A percentile compares a stretch with the other conserved stretches of the same genome.
These are phyloP conservation scores for Raffaelea deltoideospora DNA, from an alignment of 2,329 filamentous ascomycete species.

Conservation along the genomic window DNA sequence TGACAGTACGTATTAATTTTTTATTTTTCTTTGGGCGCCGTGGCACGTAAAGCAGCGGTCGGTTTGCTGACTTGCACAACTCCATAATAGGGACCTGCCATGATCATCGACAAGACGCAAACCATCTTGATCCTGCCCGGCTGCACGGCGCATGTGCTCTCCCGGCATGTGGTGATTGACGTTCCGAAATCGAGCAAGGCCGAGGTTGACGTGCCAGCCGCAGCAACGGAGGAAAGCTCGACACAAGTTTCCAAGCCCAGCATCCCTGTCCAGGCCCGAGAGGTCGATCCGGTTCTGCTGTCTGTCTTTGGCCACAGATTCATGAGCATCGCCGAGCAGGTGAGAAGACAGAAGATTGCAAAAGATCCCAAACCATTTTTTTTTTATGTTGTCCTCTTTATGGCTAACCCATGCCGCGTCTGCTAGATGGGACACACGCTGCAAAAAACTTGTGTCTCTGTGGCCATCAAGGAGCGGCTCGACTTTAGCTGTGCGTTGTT, in stretches of 20 bases:
- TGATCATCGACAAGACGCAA: constrained; percentile 52
- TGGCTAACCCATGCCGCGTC: constrained; percentile 76
- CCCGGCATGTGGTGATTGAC: constrained; percentile 59
- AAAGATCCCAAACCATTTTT: too few relatives aligned
- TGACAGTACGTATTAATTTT: too few relatives aligned
- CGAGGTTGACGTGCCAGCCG: not conserved
- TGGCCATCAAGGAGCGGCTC: constrained; percentile 68
- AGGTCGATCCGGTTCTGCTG: constrained; percentile 61
- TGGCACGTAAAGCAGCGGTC: too few relatives aligned
- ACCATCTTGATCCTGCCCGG: constrained; percentile 55
- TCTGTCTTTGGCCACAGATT: constrained; percentile 70
- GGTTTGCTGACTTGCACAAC: too few relatives aligned
- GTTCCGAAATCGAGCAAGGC: constrained; percentile 23
- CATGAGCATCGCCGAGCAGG: constrained; percentile 44
- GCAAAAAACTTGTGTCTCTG: constrained; percentile 67
- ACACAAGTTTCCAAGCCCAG: too few relatives aligned
- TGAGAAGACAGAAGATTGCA: too few relatives aligned
- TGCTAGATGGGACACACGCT: constrained; percentile 65
- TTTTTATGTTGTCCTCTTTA: too few relatives aligned
- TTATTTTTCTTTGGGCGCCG: too few relatives aligned
- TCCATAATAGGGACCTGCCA: constrained; percentile 55
- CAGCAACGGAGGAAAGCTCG: too few relatives aligned
- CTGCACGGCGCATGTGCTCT: constrained; percentile 45
- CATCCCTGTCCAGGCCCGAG: constrained; percentile 13
- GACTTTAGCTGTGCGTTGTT: constrained; percentile 76